Conservation (phyloP, 306 rosid species). For the Cicer cuneatum region DNA sequence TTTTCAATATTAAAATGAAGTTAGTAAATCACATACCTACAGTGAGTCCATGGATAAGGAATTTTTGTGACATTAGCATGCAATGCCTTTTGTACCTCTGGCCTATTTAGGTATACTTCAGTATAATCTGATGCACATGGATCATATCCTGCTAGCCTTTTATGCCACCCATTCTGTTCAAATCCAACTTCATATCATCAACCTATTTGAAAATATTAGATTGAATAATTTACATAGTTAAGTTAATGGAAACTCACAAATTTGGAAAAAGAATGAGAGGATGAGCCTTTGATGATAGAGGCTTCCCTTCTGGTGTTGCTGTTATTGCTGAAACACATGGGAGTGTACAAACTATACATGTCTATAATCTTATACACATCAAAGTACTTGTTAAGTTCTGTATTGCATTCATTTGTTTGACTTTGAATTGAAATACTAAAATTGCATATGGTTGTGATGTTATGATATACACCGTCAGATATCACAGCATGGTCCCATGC, state of each 20-base stretch:
- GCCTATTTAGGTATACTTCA: conserved; percentile 50
- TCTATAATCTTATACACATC: conserved; percentile 49
- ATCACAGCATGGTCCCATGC: conserved; percentile 67
- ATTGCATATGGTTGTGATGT: conserved; percentile 50
- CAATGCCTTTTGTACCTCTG: conserved; percentile 61
- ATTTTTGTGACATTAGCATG: conserved; percentile 63
- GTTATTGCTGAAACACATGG: conserved; percentile 45
- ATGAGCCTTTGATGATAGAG: neutral
- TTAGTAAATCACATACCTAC: conserved; percentile 50
- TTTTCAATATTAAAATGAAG: neutral
- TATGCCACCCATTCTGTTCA: conserved; percentile 43
- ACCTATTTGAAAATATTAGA: neutral
- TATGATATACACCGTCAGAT: conserved; percentile 53
- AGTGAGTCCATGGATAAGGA: conserved; percentile 60
- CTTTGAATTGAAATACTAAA: conserved; percentile 41
- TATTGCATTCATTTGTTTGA: conserved; percentile 41
- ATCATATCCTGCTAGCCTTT: conserved; percentile 56
- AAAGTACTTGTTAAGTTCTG: conserved; percentile 44
- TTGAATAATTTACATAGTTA: neutral
- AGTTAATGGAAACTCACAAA: conserved; percentile 42
- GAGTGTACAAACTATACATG: conserved; percentile 64
- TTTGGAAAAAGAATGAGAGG: conserved; percentile 37
- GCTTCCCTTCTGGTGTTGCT: conserved; percentile 26
- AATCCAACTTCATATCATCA: neutral
- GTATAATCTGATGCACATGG: conserved; percentile 58